Evolutionary conservation across 2,329 filamentous ascomycete species (phyloP).

Genomic region (Colletotrichum sp.): DNA sequence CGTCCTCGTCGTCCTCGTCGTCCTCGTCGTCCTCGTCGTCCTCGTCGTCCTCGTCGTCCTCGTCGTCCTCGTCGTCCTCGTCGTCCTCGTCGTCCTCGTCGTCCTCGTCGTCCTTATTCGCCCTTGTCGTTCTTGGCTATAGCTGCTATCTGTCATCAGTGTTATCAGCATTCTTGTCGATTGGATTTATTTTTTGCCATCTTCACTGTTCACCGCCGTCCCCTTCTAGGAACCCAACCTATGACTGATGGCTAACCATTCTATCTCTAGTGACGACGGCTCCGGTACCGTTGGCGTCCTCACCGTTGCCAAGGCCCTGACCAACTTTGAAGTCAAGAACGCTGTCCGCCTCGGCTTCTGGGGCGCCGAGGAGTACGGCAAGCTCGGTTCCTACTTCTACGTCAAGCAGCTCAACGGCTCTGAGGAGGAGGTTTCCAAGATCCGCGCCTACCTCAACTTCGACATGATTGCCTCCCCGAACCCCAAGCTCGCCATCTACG

Average conservation of each 20-base stretch:
- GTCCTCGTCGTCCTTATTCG: no score
- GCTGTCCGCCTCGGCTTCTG: slow-evolving; percentile 56
- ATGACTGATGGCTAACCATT: not conserved
- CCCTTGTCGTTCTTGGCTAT: no score
- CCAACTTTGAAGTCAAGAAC: slow-evolving; percentile 50
- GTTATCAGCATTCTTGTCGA: no score
- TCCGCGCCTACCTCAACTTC: slow-evolving; percentile 61
- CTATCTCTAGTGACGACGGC: slow-evolving; percentile 56
- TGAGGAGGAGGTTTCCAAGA: slow-evolving; percentile 52
- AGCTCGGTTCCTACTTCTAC: slow-evolving; percentile 55
- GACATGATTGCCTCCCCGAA: slow-evolving; percentile 61
- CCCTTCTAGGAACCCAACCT: no score
- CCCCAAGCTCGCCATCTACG: slow-evolving; percentile 61
- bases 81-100: no score
- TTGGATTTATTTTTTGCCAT: no score
- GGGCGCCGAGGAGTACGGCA: slow-evolving; percentile 57
- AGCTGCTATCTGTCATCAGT: no score
- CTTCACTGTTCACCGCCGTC: no score
- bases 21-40: no score
- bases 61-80: no score
- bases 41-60: no score
- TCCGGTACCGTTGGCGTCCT: slow-evolving; percentile 56
- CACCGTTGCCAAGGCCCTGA: slow-evolving; percentile 48
- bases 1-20: no score
- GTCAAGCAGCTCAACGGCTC: slow-evolving; percentile 43